Evolutionary conservation across 192 early-diverging fungal species (phyloP).

Genomic region (Podila horticola): DNA sequence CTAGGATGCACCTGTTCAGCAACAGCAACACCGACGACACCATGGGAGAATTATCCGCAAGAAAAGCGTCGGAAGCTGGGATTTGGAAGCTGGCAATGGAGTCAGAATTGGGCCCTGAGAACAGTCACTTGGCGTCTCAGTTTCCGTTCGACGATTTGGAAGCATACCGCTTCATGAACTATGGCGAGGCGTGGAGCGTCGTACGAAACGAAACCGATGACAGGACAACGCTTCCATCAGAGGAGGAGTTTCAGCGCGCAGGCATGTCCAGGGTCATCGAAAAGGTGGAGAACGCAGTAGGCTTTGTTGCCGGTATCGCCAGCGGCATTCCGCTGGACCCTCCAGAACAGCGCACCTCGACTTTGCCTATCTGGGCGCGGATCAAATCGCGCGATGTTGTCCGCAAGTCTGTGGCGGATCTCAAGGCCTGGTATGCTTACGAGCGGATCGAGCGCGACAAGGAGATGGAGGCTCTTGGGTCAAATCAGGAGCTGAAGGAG

Average conservation of each 20-base stretch:
- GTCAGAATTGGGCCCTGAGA: not conserved
- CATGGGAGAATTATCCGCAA: too few species aligned
- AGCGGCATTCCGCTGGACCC: slow-evolving; percentile 3
- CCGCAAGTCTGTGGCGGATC: slow-evolving; percentile 7
- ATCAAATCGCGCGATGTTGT: slow-evolving; percentile 14
- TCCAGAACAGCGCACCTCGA: slow-evolving; percentile 9
- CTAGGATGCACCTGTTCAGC: not conserved
- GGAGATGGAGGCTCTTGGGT: too few species aligned
- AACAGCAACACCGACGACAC: not conserved
- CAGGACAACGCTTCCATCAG: not conserved
- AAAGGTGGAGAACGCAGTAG: not conserved
- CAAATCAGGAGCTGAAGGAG: too few species aligned
- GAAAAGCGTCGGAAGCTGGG: too few species aligned
- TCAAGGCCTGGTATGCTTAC: not conserved
- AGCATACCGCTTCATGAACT: not conserved
- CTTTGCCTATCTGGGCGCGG: slow-evolving; percentile 24
- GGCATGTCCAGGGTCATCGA: not conserved
- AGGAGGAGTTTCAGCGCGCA: too few species aligned
- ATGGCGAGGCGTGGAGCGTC: too few species aligned
- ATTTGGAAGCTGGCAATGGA: not conserved
- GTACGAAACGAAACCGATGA: not conserved
- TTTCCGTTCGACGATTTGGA: slow-evolving; percentile 4
- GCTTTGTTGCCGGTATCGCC: not conserved
- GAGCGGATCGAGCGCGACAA: not conserved
- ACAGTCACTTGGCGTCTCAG: slow-evolving; percentile 1